Evolutionary conservation across 768 basidiomycete genomes (phyloP).

Genomic region (Cystofilobasidium ferigula): DNA sequence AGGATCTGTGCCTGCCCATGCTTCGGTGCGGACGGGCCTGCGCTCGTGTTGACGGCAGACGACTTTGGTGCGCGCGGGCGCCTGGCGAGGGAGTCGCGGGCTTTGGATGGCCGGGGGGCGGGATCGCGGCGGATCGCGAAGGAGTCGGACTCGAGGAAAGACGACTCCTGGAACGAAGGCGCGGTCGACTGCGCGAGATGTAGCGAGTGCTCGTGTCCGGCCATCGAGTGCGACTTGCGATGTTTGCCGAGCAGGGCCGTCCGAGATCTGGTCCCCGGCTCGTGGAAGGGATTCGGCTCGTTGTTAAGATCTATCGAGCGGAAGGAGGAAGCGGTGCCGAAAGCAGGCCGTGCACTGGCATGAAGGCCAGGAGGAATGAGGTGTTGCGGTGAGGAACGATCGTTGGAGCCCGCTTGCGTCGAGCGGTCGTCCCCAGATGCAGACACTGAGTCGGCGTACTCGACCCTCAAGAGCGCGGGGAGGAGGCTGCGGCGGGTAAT

Average conservation of each 20-base stretch:
- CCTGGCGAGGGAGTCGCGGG: slow-evolving; percentile 1
- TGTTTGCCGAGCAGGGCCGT: not conserved
- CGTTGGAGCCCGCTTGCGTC: not conserved
- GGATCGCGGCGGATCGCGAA: not conserved
- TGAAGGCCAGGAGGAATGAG: not conserved
- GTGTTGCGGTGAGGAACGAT: too few species aligned
- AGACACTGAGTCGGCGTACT: not conserved
- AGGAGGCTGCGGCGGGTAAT: not conserved
- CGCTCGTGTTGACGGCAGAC: too few species aligned
- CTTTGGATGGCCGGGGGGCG: not conserved
- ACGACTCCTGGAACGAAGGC: not conserved
- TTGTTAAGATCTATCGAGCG: not conserved
- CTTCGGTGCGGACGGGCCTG: not conserved
- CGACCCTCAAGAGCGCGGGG: not conserved
- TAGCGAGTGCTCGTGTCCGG: not conserved
- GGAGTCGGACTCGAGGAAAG: not conserved
- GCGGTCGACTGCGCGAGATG: not conserved
- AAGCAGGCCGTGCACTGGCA: too few species aligned
- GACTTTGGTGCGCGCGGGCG: not conserved
- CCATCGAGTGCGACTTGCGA: not conserved
- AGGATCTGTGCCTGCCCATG: not conserved
- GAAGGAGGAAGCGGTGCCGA: not conserved
- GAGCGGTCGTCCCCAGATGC: not conserved
- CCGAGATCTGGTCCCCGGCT: not conserved
- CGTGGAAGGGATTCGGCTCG: not conserved